phyloP scores from a whole-genome alignment of 148 eudicot species.

The Arctostaphylos glauca region DNA sequence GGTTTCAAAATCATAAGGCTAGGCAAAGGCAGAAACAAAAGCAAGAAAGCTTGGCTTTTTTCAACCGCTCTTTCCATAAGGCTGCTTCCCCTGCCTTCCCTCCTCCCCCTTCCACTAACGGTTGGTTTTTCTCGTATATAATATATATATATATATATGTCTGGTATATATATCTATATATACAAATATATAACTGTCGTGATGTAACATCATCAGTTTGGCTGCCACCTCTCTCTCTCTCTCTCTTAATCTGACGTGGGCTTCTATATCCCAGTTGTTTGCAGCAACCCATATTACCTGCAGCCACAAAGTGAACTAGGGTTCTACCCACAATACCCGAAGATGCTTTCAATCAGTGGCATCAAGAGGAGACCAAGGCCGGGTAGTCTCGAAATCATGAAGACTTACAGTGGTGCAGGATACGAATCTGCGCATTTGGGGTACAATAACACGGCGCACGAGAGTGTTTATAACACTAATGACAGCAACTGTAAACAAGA shows the following conservation, averaged over 20 bases:
- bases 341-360: constrained; percentile 23
- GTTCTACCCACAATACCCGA: constrained; percentile 31
- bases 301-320: constrained; percentile 22
- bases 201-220: too few species aligned
- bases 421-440: background rate
- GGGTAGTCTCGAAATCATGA: background rate
- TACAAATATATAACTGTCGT: too few species aligned
- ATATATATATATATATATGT: background rate
- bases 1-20: constrained; percentile 97
- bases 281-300: constrained; percentile 40
- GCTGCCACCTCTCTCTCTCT: background rate
- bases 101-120: constrained; percentile 31
- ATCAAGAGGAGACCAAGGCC: constrained; percentile 25
- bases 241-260: background rate
- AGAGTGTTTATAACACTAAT: constrained; percentile 8
- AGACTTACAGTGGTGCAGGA: background rate
- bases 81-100: background rate
- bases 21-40: constrained; percentile 83
- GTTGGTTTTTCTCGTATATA: constrained; percentile 18
- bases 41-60: constrained; percentile 43
- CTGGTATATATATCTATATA: background rate
- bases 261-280: constrained; percentile 24
- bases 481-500: constrained; percentile 19
- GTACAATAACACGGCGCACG: background rate
- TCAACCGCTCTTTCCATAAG: constrained; percentile 18